A percentile compares a stretch with the other conserved stretches of the same genome.
Conservation (phyloP, 345 rosid species). For the Brassica napus region DNA sequence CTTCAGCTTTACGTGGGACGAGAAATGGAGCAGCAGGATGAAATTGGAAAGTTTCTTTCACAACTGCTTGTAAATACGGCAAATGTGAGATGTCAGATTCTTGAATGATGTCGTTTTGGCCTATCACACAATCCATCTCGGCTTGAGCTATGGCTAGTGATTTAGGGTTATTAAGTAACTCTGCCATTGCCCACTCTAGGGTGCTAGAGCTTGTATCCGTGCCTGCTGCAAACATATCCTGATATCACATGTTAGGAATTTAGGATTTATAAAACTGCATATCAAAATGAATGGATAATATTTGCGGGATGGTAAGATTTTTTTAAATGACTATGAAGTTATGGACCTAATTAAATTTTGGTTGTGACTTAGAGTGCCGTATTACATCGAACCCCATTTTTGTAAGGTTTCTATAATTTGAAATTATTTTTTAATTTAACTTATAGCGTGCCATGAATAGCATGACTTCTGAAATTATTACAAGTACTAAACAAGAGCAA, state of each 20-base stretch:
- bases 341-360: too few relatives aligned
- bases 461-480: background rate
- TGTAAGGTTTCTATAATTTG: background rate
- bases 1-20: conserved; percentile 37
- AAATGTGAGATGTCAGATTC: conserved; percentile 40
- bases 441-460: background rate
- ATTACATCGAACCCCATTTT: background rate
- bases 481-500: background rate
- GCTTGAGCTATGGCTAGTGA: conserved; percentile 17
- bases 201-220: conserved; percentile 47
- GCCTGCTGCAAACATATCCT: conserved; percentile 50
- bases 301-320: too few relatives aligned
- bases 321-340: too few relatives aligned
- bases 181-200: conserved; percentile 42
- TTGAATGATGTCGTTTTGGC: conserved; percentile 26
- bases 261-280: background rate
- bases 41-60: conserved; percentile 47
- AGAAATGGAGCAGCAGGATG: conserved; percentile 48
- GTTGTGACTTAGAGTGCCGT: background rate
- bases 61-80: conserved; percentile 44
- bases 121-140: conserved; percentile 37
- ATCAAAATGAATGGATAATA: background rate
- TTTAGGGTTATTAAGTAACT: conserved; percentile 32
- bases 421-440: background rate
- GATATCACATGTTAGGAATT: background rate